Evolutionary conservation across 2,329 filamentous ascomycete genomes (phyloP).

Genomic region (Aureobasidium sp.): DNA sequence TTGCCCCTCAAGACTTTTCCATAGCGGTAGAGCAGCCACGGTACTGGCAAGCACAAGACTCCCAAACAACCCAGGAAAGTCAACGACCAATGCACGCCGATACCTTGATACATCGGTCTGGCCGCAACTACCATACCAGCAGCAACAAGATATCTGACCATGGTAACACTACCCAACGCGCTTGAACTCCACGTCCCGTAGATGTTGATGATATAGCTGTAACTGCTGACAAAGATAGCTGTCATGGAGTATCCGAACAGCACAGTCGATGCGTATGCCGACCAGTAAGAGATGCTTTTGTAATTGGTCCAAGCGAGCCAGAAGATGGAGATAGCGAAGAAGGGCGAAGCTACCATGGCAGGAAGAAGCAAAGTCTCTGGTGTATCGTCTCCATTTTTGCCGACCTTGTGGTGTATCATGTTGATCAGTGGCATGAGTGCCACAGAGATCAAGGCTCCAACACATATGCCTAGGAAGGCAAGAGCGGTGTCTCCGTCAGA

Average conservation of each 20-base stretch:
- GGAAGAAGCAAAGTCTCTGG: slow-evolving; percentile 50
- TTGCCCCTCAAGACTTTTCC: too few species aligned
- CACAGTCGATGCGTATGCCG: slow-evolving; percentile 46
- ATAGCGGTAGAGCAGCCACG: slow-evolving; percentile 30
- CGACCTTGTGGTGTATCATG: too few species aligned
- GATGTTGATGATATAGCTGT: slow-evolving; percentile 42
- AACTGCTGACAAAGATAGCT: slow-evolving; percentile 46
- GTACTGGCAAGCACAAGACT: slow-evolving; percentile 27
- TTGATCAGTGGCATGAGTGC: slow-evolving; percentile 18
- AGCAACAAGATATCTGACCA: slow-evolving; percentile 38
- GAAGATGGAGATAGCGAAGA: slow-evolving; percentile 54
- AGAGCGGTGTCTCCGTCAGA: slow-evolving; percentile 47
- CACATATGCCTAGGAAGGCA: slow-evolving; percentile 50
- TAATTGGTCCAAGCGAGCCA: slow-evolving; percentile 47
- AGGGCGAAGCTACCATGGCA: slow-evolving; percentile 45
- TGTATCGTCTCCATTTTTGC: too few species aligned
- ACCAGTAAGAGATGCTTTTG: slow-evolving; percentile 49
- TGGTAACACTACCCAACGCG: slow-evolving; percentile 41
- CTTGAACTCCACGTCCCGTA: slow-evolving; percentile 48
- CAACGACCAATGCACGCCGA: slow-evolving; percentile 49
- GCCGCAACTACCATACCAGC: slow-evolving; percentile 46
- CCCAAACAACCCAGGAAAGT: slow-evolving; percentile 43
- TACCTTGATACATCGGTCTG: slow-evolving; percentile 42
- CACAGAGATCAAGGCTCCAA: slow-evolving; percentile 38
- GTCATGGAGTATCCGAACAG: slow-evolving; percentile 55